Evolutionary conservation across 2,329 filamentous ascomycete species (phyloP).

Genomic region (Pseudocercospora musae): DNA sequence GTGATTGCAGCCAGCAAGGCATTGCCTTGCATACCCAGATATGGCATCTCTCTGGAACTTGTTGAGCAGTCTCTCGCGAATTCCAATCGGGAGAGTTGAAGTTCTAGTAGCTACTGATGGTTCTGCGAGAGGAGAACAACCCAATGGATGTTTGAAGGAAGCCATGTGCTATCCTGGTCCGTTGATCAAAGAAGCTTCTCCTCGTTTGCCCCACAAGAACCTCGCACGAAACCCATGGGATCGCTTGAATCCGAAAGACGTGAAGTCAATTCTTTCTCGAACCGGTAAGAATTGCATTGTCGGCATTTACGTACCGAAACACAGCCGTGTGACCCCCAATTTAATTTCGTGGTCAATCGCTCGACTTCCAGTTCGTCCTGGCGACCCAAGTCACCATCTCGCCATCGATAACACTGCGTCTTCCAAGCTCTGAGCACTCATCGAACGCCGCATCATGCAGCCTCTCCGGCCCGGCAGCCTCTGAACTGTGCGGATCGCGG

Average conservation of each 20-base stretch:
- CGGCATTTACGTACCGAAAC: neutral
- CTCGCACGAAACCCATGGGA: neutral
- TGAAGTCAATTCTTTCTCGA: neutral
- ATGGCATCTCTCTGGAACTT: neutral
- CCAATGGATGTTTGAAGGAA: neutral
- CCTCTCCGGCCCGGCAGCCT: constrained; percentile 9
- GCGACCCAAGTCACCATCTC: constrained; percentile 23
- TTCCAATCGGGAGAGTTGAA: neutral
- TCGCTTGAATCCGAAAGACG: neutral
- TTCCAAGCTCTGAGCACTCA: constrained; percentile 14
- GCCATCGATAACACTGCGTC: constrained; percentile 11
- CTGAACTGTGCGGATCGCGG: neutral
- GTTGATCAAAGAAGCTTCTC: neutral
- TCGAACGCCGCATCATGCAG: constrained; percentile 10
- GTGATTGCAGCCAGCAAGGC: neutral
- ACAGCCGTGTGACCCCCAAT: neutral
- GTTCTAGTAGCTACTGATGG: neutral
- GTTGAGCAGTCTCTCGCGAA: neutral
- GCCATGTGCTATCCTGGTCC: neutral
- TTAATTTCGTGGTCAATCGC: neutral
- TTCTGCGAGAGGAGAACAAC: neutral
- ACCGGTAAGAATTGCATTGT: neutral
- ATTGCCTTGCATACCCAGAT: neutral
- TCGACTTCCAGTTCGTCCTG: constrained; percentile 9
- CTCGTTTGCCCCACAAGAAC: neutral